Base-by-base conservation (phyloP, 768 basidiomycete species). In the Suillus alpinus region DNA sequence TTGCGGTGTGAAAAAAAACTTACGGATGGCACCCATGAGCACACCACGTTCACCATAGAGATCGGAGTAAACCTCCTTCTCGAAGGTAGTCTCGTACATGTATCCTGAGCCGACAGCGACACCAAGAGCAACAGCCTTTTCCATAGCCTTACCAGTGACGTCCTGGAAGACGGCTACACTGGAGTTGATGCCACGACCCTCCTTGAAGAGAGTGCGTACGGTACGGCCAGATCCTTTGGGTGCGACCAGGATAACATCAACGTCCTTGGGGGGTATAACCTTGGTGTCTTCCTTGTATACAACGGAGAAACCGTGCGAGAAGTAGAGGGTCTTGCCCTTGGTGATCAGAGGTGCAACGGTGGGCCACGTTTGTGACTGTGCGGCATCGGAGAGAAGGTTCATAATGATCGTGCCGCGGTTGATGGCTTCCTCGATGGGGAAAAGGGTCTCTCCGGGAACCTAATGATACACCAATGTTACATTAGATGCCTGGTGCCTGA, bases 311-410 rank as follows among this genome's bases (percentile, higher is more conserved):
- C 97, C 97, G 76, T 99, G 97, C 6, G 96, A 94, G 83, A 99
- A 99, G 88, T 99, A 99, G 65, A 99, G 90, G n/a, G 97, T 99
- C 85, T 99, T 98, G 80, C 93, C 97, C 86, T 95, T 94, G 77
- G 95, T 98, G 82, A 98, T 95, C 71, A 98, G 87, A 59, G 97
- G 96, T 47, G 86, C 89, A 68, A 99, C 67, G 57, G 83, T 79
- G 41, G 89, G 81, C 97, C 97, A 99, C 34, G 95, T 98, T 76
- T 91, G 86, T 14, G 93, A 95, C 80, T 99, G 97, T n/a, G 96
- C 97, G 53, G 97, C 97, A 70, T 99, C 97, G 49, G 96, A 98
- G 67, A 99, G 87, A 58, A 99, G 83, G 85, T 99, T 98, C 97
- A 99, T 99, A 86, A 99, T 92, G 83, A 98, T 95, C 23, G 96